Percentiles rank a stretch among this genome's conserved stretches.
Evolutionary conservation across 306 rosid genomes (phyloP).

Genomic region (Nissolia schottii): DNA sequence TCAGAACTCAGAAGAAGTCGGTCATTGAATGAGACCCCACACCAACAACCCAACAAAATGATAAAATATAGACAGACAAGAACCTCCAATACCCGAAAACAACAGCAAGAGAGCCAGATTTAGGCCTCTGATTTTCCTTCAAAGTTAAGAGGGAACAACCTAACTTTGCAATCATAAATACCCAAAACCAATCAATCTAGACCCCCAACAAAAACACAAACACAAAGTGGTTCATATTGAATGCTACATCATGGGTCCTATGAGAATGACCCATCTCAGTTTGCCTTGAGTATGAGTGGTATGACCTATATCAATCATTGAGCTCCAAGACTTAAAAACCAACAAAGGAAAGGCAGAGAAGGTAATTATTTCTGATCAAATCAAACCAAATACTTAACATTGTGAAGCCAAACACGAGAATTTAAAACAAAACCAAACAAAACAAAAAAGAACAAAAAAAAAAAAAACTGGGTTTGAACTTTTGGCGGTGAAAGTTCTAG

Average conservation of each 20-base stretch:
- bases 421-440: background rate
- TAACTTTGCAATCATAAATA: constrained; percentile 22
- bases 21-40: constrained; percentile 30
- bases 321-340: background rate
- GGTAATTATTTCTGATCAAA: background rate
- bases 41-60: constrained; percentile 19
- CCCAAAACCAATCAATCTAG: constrained; percentile 1
- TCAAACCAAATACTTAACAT: background rate
- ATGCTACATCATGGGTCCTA: constrained; percentile 4
- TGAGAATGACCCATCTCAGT: constrained; percentile 1
- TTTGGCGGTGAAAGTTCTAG: background rate
- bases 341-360: background rate
- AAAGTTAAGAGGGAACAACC: constrained; percentile 24
- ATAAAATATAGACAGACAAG: constrained; percentile 4
- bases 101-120: background rate
- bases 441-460: background rate
- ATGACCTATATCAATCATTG: background rate
- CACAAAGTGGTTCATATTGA: background rate
- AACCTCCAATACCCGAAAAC: background rate
- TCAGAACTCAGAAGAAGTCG: constrained; percentile 21
- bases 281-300: background rate
- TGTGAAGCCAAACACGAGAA: background rate
- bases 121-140: background rate
- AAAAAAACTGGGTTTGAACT: background rate
- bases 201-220: background rate